These are phyloP conservation scores for Ophiobolus disseminans DNA, from an alignment of 2,329 filamentous ascomycete species.

Conservation along the genomic window DNA sequence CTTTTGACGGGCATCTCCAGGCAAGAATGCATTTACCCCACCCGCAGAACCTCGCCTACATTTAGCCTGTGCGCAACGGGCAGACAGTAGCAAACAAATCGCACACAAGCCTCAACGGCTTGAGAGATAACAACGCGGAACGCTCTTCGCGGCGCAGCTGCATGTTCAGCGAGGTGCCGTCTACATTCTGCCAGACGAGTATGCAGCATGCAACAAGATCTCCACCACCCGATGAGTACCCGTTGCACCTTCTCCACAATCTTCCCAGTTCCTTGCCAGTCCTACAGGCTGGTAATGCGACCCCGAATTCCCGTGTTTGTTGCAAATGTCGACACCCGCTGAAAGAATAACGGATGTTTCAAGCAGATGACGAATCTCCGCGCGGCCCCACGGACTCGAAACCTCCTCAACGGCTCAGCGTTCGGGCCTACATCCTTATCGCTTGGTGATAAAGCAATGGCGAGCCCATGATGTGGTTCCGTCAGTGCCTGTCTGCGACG, in stretches of 20 bases:
- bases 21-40: neutral
- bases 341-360: constrained; percentile 30
- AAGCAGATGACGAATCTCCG: constrained; percentile 25
- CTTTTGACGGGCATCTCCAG: neutral
- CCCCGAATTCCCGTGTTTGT: constrained; percentile 1
- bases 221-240: neutral
- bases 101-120: no score
- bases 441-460: constrained; percentile 2
- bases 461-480: neutral
- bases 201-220: neutral
- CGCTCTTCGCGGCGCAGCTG: no score
- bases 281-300: constrained; percentile 13
- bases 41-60: neutral
- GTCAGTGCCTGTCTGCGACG: constrained; percentile 11
- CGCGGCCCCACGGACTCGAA: constrained; percentile 19
- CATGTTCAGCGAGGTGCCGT: neutral
- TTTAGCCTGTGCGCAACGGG: neutral
- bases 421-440: constrained; percentile 6
- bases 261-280: neutral
- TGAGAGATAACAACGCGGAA: no score
- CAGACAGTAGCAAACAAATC: neutral
- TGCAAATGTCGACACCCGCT: constrained; percentile 13
- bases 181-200: neutral
- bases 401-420: constrained; percentile 6
- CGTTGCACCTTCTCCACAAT: neutral